Evolutionary conservation across 2,329 filamentous ascomycete species (phyloP).

Genomic region (Ramichloridium luteum): DNA sequence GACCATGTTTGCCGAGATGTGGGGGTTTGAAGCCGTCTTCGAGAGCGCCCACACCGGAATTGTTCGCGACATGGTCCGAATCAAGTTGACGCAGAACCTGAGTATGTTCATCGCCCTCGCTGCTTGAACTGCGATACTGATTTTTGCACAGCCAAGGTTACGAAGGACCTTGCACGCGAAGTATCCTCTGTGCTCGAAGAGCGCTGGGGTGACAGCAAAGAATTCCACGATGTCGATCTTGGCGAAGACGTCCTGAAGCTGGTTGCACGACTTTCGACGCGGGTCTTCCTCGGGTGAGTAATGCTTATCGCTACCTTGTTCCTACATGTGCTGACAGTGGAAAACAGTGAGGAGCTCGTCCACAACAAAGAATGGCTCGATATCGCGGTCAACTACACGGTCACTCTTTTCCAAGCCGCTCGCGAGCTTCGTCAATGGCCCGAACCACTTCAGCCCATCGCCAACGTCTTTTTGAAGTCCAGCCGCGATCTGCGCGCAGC

Average conservation of each 20-base stretch:
- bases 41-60: background rate
- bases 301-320: too few relatives aligned
- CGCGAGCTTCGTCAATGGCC: background rate
- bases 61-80: background rate
- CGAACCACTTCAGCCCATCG: background rate
- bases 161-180: background rate
- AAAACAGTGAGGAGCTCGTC: background rate
- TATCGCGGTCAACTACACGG: background rate
- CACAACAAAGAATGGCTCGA: conserved; percentile 1
- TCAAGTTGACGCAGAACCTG: conserved; percentile 1
- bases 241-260: background rate
- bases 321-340: too few relatives aligned
- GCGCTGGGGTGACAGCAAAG: background rate
- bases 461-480: background rate
- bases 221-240: background rate
- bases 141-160: background rate
- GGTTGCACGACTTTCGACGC: background rate
- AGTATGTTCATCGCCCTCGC: background rate
- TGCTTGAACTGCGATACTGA: background rate
- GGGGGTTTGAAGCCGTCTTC: background rate
- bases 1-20: background rate
- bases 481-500: background rate
- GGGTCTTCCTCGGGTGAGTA: background rate
- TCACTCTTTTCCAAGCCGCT: background rate
- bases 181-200: background rate